phyloP scores from a whole-genome alignment of 2,329 filamentous ascomycete species.

The Fusarium tricinctum region DNA sequence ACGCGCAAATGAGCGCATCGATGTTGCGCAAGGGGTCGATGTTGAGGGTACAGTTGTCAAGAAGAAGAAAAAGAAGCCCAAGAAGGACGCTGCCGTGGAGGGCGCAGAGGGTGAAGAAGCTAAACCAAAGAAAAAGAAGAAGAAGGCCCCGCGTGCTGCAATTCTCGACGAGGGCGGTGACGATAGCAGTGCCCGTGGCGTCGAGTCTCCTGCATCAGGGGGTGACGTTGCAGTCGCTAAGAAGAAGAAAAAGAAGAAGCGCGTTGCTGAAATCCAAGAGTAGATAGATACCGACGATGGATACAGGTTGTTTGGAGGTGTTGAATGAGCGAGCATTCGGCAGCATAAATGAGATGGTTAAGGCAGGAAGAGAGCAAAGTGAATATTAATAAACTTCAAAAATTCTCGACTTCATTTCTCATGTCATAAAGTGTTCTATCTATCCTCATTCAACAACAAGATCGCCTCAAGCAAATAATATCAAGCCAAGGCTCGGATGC shows the following conservation, averaged over 20 bases:
- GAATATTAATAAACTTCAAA: constrained; percentile 24
- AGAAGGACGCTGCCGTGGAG: constrained; percentile 56
- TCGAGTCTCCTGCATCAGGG: constrained; percentile 39
- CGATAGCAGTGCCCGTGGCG: constrained; percentile 36
- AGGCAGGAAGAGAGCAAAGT: constrained; percentile 35
- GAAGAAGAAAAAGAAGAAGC: constrained; percentile 65
- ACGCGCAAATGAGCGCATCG: constrained; percentile 80
- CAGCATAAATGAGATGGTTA: constrained; percentile 17
- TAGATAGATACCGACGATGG: constrained; percentile 7
- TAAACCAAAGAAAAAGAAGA: constrained; percentile 52
- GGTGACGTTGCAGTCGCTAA: constrained; percentile 56
- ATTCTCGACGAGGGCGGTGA: constrained; percentile 35
- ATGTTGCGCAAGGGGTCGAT: constrained; percentile 77
- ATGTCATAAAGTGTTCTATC: constrained; percentile 11
- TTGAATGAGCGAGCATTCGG: constrained; percentile 9
- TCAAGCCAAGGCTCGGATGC: constrained; percentile 14
- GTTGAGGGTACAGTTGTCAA: constrained; percentile 76
- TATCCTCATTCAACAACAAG: constrained; percentile 4
- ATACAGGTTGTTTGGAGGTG: neutral
- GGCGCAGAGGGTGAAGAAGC: constrained; percentile 37
- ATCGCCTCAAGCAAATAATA: constrained; percentile 5
- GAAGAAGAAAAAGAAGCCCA: constrained; percentile 70
- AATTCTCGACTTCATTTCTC: constrained; percentile 11
- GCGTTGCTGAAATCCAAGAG: constrained; percentile 50
- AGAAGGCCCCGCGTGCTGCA: constrained; percentile 46